Evolutionary conservation across 768 basidiomycete species (phyloP).

Genomic region (Boletus vinaceobasis): DNA sequence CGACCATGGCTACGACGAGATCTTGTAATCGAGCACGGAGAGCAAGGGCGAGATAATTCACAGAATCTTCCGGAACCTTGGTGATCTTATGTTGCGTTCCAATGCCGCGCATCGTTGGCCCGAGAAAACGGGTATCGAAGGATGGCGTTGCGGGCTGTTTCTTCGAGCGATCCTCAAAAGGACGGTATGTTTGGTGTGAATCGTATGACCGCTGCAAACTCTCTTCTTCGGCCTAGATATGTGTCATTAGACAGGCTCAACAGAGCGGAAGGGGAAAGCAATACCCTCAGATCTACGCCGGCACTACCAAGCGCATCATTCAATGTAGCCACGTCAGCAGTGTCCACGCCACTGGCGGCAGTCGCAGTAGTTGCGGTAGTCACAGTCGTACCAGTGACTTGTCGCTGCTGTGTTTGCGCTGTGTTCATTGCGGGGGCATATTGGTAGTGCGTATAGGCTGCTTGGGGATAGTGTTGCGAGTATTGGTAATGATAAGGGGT

Average conservation of each 20-base stretch:
- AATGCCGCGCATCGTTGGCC: slow-evolving; percentile 64
- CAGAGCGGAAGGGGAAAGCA: slow-evolving; percentile 14
- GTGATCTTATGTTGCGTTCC: slow-evolving; percentile 67
- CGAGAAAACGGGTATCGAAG: slow-evolving; percentile 66
- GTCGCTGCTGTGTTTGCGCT: slow-evolving; percentile 32
- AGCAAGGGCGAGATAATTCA: slow-evolving; percentile 77
- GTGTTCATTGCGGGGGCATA: slow-evolving; percentile 29
- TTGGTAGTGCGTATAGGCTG: slow-evolving; percentile 44
- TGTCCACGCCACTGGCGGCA: slow-evolving; percentile 45
- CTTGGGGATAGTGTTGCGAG: slow-evolving; percentile 37
- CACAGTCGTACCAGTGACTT: slow-evolving; percentile 13
- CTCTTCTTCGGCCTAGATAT: slow-evolving; percentile 80
- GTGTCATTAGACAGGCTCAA: not conserved
- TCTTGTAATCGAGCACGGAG: slow-evolving; percentile 72
- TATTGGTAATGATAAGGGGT: slow-evolving; percentile 48
- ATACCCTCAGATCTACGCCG: slow-evolving; percentile 79
- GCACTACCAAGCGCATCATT: slow-evolving; percentile 86
- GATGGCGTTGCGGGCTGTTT: slow-evolving; percentile 70
- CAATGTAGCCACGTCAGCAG: slow-evolving; percentile 69
- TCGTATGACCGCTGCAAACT: slow-evolving; percentile 65
- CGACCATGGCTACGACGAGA: slow-evolving; percentile 63
- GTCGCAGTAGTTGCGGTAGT: slow-evolving; percentile 17
- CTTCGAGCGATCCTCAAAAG: slow-evolving; percentile 73
- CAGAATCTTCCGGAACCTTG: slow-evolving; percentile 63
- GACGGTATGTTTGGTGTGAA: slow-evolving; percentile 57